Evolutionary conservation across 2,329 filamentous ascomycete species (phyloP).

Genomic region (Pestalotiopsis sp.): DNA sequence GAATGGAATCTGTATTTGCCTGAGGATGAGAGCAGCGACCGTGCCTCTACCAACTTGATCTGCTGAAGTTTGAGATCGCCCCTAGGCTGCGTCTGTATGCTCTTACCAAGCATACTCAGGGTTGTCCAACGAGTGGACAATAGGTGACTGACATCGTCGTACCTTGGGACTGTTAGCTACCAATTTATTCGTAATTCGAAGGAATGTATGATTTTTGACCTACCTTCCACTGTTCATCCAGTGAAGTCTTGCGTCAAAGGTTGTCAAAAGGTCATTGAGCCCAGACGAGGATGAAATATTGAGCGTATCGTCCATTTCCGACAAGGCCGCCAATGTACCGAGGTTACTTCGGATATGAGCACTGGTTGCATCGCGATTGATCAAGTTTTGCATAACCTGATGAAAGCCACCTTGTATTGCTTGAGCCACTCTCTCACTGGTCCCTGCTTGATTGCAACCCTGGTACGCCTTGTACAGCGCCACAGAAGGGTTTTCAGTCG

Average conservation of each 20-base stretch:
- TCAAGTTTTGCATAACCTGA: slow-evolving; percentile 61
- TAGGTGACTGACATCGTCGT: slow-evolving; percentile 78
- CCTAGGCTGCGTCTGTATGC: slow-evolving; percentile 62
- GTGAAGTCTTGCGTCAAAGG: slow-evolving; percentile 65
- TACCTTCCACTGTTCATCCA: slow-evolving; percentile 88
- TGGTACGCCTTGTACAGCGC: slow-evolving; percentile 83
- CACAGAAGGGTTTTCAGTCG: slow-evolving; percentile 64
- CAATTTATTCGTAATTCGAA: neutral
- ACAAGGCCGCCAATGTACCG: slow-evolving; percentile 70
- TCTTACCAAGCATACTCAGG: slow-evolving; percentile 77
- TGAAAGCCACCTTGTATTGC: slow-evolving; percentile 67
- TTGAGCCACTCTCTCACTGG: slow-evolving; percentile 53
- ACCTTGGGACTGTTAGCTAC: slow-evolving; percentile 48
- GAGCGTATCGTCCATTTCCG: slow-evolving; percentile 81
- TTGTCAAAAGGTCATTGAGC: slow-evolving; percentile 62
- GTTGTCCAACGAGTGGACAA: slow-evolving; percentile 82
- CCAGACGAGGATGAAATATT: slow-evolving; percentile 61
- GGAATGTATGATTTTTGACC: slow-evolving; percentile 31
- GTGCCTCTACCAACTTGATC: slow-evolving; percentile 73
- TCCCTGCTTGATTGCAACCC: slow-evolving; percentile 69
- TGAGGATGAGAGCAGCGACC: slow-evolving; percentile 76
- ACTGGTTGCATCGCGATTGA: slow-evolving; percentile 50
- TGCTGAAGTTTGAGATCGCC: slow-evolving; percentile 65
- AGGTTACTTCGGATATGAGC: slow-evolving; percentile 58
- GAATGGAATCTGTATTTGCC: slow-evolving; percentile 78